A percentile compares a stretch with the other conserved stretches of the same genome.
Conservation (phyloP, 1,139 yeast genomes). For the Yamadazyma taylorii region DNA sequence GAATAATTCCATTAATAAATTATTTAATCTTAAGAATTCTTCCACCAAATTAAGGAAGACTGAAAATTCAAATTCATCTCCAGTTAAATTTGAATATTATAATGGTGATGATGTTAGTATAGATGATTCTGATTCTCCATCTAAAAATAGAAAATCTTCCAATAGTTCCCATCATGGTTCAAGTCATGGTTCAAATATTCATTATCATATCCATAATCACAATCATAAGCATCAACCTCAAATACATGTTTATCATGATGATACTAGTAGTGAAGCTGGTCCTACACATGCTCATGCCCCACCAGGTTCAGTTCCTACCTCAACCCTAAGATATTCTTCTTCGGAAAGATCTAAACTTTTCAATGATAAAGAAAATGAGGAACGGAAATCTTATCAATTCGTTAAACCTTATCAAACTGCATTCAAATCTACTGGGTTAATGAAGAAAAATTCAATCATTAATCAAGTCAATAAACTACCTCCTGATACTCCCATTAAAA, state of each 20-base stretch:
- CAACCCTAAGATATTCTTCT: background rate
- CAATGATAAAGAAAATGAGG: slow-evolving; percentile 34
- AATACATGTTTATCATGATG: slow-evolving; percentile 22
- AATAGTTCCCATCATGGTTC: slow-evolving; percentile 15
- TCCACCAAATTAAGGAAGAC: slow-evolving; percentile 21
- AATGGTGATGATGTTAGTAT: slow-evolving; percentile 32
- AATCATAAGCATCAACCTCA: slow-evolving; percentile 4
- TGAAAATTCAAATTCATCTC: slow-evolving; percentile 12
- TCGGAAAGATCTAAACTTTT: background rate
- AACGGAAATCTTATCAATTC: slow-evolving; percentile 55
- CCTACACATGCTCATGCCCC: too few species aligned
- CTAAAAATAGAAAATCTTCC: slow-evolving; percentile 33
- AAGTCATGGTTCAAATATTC: background rate
- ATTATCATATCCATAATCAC: too few species aligned
- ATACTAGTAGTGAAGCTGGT: too few species aligned
- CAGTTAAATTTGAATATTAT: slow-evolving; percentile 27
- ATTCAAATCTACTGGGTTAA: slow-evolving; percentile 71
- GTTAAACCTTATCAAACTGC: slow-evolving; percentile 88
- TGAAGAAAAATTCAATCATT: slow-evolving; percentile 58
- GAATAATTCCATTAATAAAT: slow-evolving; percentile 9
- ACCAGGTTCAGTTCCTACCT: background rate
- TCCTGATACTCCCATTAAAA: slow-evolving; percentile 86
- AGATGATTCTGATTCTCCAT: slow-evolving; percentile 25
- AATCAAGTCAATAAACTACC: slow-evolving; percentile 34
- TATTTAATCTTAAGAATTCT: slow-evolving; percentile 19